Base-by-base conservation (phyloP, 306 rosid species). In the Oemleria cerasiformis region DNA sequence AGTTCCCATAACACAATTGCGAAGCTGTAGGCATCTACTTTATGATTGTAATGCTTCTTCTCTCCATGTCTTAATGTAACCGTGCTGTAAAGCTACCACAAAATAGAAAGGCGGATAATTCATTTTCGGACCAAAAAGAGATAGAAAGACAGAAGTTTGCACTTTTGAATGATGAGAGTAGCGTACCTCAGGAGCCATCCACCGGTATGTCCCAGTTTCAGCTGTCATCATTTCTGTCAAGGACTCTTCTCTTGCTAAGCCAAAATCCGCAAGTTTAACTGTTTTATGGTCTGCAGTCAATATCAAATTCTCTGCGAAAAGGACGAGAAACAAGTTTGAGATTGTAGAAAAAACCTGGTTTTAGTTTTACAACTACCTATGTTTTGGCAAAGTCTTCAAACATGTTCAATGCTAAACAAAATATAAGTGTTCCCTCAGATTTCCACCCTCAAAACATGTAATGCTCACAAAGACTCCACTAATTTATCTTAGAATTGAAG, bases 221-320 rank as follows among this genome's bases (percentile, higher is more conserved):
- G 98, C 98, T 3, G 98, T 93, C 98, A 93, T 93, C 98, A 90
- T 93, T 82, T 90, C 98, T 34, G 96, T 87, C 65, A 93, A 83
- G 0, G 98, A 84, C 82, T 93, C 98, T 78, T 93, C 98, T 80
- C 98, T 93, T 65, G 98, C 98, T 50, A 93, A 85, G 62, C 98
- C 98, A 73, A 93, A 90, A 74, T 93, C 98, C 14, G 90, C 90
- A 67, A 93, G 97, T 73, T 93, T 93, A 67, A 93, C 91, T 5
- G 91, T 87, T 81, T 66, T 91, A 59, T 87, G 88, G 82, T 93
- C 96, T 50, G 78, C 97, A 0, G 97, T 88, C 85, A 91, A 80
- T 63, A 91, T 83, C 86, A 93, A 79, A 79, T 93, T 93, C 81
- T 93, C 98, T 93, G 87, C 47, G 19, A 62, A 77, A 63, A 41